Percentiles rank a stretch among this genome's conserved stretches.
Evolutionary conservation across 306 rosid species (phyloP).

Genomic region (Crataegus laevigata): DNA sequence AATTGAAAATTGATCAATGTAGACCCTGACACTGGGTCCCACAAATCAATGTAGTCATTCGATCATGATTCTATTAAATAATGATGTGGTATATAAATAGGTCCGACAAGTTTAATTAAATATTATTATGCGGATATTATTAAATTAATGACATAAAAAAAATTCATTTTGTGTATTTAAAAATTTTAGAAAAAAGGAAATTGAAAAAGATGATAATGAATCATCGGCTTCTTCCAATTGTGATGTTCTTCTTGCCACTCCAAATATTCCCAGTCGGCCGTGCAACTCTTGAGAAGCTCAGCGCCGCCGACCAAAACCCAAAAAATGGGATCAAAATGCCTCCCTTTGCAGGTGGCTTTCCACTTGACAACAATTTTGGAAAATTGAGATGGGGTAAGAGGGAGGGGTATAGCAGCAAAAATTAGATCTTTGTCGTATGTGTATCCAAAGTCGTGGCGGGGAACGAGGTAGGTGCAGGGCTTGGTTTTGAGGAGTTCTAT

Average conservation of each 20-base stretch:
- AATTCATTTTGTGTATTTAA: too few relatives aligned
- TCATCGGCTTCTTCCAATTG: conserved; percentile 15
- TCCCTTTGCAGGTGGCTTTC: conserved; percentile 69
- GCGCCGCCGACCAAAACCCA: conserved; percentile 86
- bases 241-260: conserved; percentile 71
- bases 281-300: conserved; percentile 79
- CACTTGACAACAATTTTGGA: conserved; percentile 69
- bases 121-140: too few relatives aligned
- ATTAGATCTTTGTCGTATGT: conserved; percentile 69
- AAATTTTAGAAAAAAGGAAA: too few relatives aligned
- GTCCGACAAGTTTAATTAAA: too few relatives aligned
- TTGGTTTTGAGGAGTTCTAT: conserved; percentile 45
- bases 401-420: conserved; percentile 58
- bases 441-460: conserved; percentile 62
- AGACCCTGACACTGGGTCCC: too few relatives aligned
- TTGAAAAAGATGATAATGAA: too few relatives aligned
- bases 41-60: too few relatives aligned
- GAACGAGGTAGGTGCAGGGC: conserved; percentile 51
- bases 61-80: too few relatives aligned
- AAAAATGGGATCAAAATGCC: conserved; percentile 80
- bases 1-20: too few relatives aligned
- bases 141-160: too few relatives aligned
- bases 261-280: conserved; percentile 68
- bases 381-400: conserved; percentile 31
- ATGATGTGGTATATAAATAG: too few relatives aligned